A percentile compares a stretch with the other conserved stretches of the same genome.
Evolutionary conservation across 192 early-diverging fungal species (phyloP).

Genomic region (Backusella australiensis): DNA sequence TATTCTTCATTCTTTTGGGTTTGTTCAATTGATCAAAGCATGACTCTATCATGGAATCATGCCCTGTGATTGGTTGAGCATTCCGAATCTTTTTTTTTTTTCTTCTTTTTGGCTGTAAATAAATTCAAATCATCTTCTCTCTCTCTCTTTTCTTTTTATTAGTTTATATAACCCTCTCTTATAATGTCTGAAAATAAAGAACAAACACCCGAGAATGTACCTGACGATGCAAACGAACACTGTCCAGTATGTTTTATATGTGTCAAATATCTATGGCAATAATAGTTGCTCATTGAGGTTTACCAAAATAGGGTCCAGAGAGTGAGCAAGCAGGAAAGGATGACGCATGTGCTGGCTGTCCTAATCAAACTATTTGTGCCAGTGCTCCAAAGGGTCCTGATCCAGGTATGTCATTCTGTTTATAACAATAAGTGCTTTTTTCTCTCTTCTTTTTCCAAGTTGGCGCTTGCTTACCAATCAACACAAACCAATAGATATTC

Average conservation of each 20-base stretch:
- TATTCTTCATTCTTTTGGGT: slow-evolving; percentile 42
- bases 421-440: no score
- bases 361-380: slow-evolving; percentile 76
- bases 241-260: slow-evolving; percentile 51
- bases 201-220: slow-evolving; percentile 19
- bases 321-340: slow-evolving; percentile 71
- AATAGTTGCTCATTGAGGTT: neutral
- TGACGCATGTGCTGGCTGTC: slow-evolving; percentile 78
- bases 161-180: neutral
- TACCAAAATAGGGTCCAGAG: slow-evolving; percentile 54
- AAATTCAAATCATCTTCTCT: neutral
- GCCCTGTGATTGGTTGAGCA: neutral
- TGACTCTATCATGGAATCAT: neutral
- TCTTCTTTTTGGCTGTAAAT: neutral
- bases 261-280: neutral
- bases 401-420: slow-evolving; percentile 45
- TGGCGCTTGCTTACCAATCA: neutral
- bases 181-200: neutral
- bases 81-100: neutral
- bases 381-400: slow-evolving; percentile 78
- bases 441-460: no score
- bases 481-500: slow-evolving; percentile 45
- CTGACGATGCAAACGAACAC: slow-evolving; percentile 70
- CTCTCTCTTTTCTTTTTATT: slow-evolving; percentile 1
- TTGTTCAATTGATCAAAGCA: slow-evolving; percentile 18